phyloP scores from a whole-genome alignment of 192 early-diverging fungal genomes.

The Coemansia sp. region DNA sequence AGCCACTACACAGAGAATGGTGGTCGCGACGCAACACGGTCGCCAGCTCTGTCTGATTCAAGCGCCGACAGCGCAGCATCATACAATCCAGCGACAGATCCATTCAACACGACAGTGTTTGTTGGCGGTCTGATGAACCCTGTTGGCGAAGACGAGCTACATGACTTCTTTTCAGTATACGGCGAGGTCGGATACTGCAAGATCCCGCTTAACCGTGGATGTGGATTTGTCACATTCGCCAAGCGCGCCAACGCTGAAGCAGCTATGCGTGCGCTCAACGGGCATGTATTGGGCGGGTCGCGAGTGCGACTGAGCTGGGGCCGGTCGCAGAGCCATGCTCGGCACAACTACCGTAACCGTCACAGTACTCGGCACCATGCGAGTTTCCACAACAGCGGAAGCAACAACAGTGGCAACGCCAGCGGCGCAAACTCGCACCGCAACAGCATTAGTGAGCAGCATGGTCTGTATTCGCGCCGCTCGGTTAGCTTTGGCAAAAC shows the following conservation, averaged over 20 bases:
- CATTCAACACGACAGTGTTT: slow-evolving; percentile 95
- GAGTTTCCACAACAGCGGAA: slow-evolving; percentile 28
- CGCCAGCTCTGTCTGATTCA: slow-evolving; percentile 33
- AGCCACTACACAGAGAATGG: slow-evolving; percentile 11
- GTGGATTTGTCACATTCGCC: slow-evolving; percentile 93
- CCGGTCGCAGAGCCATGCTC: slow-evolving; percentile 54
- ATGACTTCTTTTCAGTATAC: slow-evolving; percentile 78
- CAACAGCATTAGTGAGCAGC: slow-evolving; percentile 50
- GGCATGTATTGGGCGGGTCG: slow-evolving; percentile 76
- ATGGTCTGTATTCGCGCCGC: slow-evolving; percentile 27
- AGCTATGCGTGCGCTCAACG: slow-evolving; percentile 89
- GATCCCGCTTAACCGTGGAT: slow-evolving; percentile 92
- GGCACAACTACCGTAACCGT: slow-evolving; percentile 43
- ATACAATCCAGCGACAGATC: slow-evolving; percentile 63
- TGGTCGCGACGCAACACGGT: slow-evolving; percentile 27
- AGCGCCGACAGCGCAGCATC: slow-evolving; percentile 38
- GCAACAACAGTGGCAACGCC: slow-evolving; percentile 30
- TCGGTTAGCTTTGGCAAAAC: slow-evolving; percentile 47
- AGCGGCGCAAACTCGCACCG: slow-evolving; percentile 42
- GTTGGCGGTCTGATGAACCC: slow-evolving; percentile 86
- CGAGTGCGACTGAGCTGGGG: slow-evolving; percentile 75
- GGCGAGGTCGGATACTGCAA: slow-evolving; percentile 93
- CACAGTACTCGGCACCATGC: slow-evolving; percentile 33
- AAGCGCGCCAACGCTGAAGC: slow-evolving; percentile 81
- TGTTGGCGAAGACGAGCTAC: slow-evolving; percentile 85